phyloP scores from a whole-genome alignment of 2,329 filamentous ascomycete genomes.

The Aphanoascus verrucosus region DNA sequence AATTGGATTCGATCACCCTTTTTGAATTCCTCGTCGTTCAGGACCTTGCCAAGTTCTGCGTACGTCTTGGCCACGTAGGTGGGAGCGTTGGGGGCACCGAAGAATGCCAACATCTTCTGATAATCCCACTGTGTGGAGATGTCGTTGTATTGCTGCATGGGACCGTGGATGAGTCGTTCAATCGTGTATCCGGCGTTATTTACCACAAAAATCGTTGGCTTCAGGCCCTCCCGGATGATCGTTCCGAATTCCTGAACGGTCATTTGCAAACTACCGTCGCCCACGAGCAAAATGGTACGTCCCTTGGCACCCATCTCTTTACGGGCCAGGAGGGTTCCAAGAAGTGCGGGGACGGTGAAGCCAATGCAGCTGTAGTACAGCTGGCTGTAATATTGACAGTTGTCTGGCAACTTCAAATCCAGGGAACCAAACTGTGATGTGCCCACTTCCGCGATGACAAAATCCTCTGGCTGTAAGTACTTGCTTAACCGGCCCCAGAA shows the following conservation, averaged over 20 bases:
- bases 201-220: conserved; percentile 20
- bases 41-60: conserved; percentile 14
- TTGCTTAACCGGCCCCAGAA: conserved; percentile 15
- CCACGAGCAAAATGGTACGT: conserved; percentile 20
- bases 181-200: conserved; percentile 24
- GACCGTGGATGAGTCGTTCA: conserved; percentile 23
- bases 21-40: conserved; percentile 13
- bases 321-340: conserved; percentile 19
- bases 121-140: conserved; percentile 21
- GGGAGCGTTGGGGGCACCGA: conserved; percentile 15
- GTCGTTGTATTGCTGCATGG: conserved; percentile 20
- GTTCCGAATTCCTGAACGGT: conserved; percentile 22
- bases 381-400: conserved; percentile 19
- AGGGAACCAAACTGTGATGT: conserved; percentile 21
- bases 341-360: conserved; percentile 20
- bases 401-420: conserved; percentile 18
- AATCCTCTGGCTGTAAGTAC: conserved; percentile 17
- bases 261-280: conserved; percentile 23
- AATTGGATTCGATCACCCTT: conserved; percentile 13
- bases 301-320: conserved; percentile 18
- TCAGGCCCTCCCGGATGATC: conserved; percentile 21
- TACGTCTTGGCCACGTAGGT: conserved; percentile 15
- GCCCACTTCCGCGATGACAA: conserved; percentile 20
- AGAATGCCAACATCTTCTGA: conserved; percentile 21
- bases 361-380: conserved; percentile 22